A percentile compares a stretch with the other conserved stretches of the same genome.
Evolutionary conservation across 768 basidiomycete genomes (phyloP).

Genomic region (Psilocybe azurescens): DNA sequence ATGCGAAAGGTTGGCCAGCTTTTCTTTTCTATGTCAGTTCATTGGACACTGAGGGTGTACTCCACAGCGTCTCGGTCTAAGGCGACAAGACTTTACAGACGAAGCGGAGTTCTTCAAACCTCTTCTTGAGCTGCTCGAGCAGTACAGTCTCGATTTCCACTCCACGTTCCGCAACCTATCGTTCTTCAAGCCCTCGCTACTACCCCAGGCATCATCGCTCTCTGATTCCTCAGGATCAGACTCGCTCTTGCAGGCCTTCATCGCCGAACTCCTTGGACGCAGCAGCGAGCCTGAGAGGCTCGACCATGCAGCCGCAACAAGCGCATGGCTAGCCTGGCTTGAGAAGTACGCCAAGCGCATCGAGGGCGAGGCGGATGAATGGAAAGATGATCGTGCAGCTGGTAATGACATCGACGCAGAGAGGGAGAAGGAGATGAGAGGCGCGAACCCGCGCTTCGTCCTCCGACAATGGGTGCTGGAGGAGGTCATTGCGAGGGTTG

Average conservation of each 20-base stretch:
- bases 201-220: constrained; percentile 1
- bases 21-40: neutral
- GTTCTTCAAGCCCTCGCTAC: constrained; percentile 56
- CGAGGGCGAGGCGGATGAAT: constrained; percentile 52
- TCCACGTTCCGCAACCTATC: constrained; percentile 79
- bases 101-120: constrained; percentile 64
- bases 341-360: constrained; percentile 64
- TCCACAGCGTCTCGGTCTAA: constrained; percentile 77
- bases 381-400: constrained; percentile 40
- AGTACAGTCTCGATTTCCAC: constrained; percentile 86
- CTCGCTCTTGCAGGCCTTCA: constrained; percentile 41
- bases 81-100: constrained; percentile 59
- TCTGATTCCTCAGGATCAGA: neutral
- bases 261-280: constrained; percentile 48
- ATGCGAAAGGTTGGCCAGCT: constrained; percentile 65
- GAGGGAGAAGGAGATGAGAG: constrained; percentile 54
- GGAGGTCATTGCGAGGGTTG: constrained; percentile 83
- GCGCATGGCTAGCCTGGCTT: constrained; percentile 70
- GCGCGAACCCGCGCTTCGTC: constrained; percentile 89
- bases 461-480: constrained; percentile 96
- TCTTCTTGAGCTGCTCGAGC: constrained; percentile 76
- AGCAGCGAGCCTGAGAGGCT: constrained; percentile 52
- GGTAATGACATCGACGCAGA: constrained; percentile 40
- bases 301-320: constrained; percentile 48
- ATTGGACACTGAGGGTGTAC: neutral